Conservation (phyloP, 2,329 filamentous ascomycete species). For the Escovopsis sp. region DNA sequence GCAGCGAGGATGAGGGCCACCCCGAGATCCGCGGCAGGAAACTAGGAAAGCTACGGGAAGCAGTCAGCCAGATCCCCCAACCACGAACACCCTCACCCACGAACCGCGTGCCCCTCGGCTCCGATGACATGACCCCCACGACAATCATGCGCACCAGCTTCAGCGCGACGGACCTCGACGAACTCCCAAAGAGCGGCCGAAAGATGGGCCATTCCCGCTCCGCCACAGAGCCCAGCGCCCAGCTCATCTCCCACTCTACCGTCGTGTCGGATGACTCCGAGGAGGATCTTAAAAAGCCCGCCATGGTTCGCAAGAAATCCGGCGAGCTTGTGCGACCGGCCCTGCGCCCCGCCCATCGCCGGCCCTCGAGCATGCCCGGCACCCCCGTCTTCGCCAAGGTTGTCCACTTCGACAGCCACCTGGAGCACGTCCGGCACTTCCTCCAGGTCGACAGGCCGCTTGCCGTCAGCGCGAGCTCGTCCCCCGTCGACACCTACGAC, state of each 20-base stretch:
- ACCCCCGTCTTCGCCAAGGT: constrained; percentile 92
- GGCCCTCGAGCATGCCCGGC: constrained; percentile 92
- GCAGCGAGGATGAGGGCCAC: constrained; percentile 67
- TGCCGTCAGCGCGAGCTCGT: constrained; percentile 90
- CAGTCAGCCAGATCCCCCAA: constrained; percentile 61
- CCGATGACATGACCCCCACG: not conserved
- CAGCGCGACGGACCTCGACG: constrained; percentile 30
- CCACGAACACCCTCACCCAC: constrained; percentile 29
- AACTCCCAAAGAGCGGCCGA: constrained; percentile 25
- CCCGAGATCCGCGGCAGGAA: constrained; percentile 31
- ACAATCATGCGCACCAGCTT: constrained; percentile 28
- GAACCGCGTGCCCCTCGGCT: constrained; percentile 7
- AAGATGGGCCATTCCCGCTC: constrained; percentile 36
- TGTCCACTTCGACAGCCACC: constrained; percentile 94
- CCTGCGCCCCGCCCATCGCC: constrained; percentile 58
- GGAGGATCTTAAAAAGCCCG: constrained; percentile 55
- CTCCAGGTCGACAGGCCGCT: constrained; percentile 84
- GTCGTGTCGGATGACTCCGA: constrained; percentile 47
- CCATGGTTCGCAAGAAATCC: constrained; percentile 95
- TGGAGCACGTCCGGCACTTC: constrained; percentile 94
- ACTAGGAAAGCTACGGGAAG: constrained; percentile 50
- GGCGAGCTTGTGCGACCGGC: constrained; percentile 91
- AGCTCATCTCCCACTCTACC: constrained; percentile 33
- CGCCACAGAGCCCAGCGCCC: constrained; percentile 38
- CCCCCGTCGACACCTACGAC: constrained; percentile 77